A percentile compares a stretch with the other conserved stretches of the same genome.
Conservation (phyloP, 495 filamentous ascomycete genomes). For the Patellaria atrata region DNA sequence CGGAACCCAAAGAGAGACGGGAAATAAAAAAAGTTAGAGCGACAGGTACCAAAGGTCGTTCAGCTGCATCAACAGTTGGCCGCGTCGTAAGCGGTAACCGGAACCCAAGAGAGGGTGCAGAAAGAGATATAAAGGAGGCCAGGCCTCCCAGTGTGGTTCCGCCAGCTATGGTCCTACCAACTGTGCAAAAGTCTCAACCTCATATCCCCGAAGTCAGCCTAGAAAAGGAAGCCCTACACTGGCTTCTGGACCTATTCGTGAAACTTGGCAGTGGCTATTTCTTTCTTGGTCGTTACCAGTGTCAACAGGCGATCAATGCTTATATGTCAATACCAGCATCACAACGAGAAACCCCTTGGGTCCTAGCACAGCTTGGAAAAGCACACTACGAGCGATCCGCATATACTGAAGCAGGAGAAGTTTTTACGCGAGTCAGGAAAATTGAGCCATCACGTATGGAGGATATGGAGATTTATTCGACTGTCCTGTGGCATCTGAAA, state of each 20-base stretch:
- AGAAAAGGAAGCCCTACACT: conserved; percentile 59
- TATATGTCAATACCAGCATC: conserved; percentile 52
- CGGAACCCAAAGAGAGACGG: conserved; percentile 41
- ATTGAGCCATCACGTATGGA: conserved; percentile 65
- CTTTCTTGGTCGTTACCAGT: conserved; percentile 61
- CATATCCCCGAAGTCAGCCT: conserved; percentile 10
- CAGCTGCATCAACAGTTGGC: conserved; percentile 49
- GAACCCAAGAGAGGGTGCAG: conserved; percentile 52
- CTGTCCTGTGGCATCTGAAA: conserved; percentile 91
- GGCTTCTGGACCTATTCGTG: conserved; percentile 65
- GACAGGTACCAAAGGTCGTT: conserved; percentile 42
- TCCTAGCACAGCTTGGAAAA: conserved; percentile 74
- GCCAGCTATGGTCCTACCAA: no score
- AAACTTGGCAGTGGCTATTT: conserved; percentile 71
- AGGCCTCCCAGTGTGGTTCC: conserved; percentile 16
- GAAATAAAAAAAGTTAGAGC: conserved; percentile 69
- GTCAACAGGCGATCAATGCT: conserved; percentile 54
- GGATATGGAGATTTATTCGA: conserved; percentile 96
- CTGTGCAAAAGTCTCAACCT: conserved; percentile 9
- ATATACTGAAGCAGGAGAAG: conserved; percentile 73
- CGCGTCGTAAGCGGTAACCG: conserved; percentile 80
- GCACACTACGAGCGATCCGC: conserved; percentile 77
- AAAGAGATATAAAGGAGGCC: conserved; percentile 46
- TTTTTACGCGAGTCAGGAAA: conserved; percentile 59
- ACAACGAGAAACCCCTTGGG: conserved; percentile 92